Evolutionary conservation across 2,329 filamentous ascomycete species (phyloP), one percentile per base, ranked within the genome.

Genomic region (Paraphaeosphaeria minitans): DNA sequence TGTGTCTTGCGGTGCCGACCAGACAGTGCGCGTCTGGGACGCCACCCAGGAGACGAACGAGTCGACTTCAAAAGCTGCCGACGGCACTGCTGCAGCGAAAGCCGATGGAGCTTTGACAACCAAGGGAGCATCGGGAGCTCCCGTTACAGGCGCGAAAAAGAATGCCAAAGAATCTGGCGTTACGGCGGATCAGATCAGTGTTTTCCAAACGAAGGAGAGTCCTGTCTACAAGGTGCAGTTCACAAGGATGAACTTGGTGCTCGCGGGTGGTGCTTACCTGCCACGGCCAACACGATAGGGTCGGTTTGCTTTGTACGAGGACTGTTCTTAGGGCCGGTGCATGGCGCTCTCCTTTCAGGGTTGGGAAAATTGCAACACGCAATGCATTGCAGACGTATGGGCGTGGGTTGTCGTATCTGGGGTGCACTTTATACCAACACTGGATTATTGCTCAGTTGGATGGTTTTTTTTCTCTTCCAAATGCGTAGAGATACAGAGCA

Each of bases 121-220:
- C 1, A 78, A 82, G 2, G 82, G 85, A 46, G 80, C 81, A 21
- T 76, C 76, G 5, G 77, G 79, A 16, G 79, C 76, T 7, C 75
- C 79, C 7, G 70, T 69, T 2, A 62, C 66, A 3, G 72, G 79
- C 24, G 75, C 75, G 33, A 80, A 77, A 83, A 96, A 96, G 81
- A 92, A 92, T 76, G 87, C 86, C 56, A 97, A 97, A 77, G 94
- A 97, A 69, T 91, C 93, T 4, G 91, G 92, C 69, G 90, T 97
- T 46, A 93, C 90, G 0, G 89, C 93, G 0, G 95, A 99, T 72
- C 95, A 98, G 78, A 96, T 99, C 78, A 92, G 88, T 64, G 93
- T 92, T 0, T 98, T 97, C 74, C 89, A 92, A 0, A 98, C 95
- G 4, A 99, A 99, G 85, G 97, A 96, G 80, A 94, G 90, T 16